phyloP scores from a whole-genome alignment of 805 yeast genomes.

The Wickerhamiella vanderwaltii region DNA sequence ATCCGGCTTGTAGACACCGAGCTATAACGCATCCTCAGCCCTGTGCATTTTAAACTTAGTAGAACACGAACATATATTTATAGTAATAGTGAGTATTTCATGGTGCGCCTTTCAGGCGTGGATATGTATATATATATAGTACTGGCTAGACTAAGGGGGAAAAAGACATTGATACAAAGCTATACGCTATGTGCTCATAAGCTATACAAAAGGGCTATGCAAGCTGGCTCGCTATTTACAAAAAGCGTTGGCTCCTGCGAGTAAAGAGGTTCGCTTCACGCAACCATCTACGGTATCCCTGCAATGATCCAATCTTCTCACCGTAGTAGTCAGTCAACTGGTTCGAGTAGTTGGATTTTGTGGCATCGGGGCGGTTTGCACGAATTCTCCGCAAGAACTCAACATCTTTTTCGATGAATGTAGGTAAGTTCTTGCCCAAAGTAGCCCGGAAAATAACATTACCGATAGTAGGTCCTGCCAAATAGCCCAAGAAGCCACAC shows the following conservation, averaged over 20 bases:
- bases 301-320: constrained; percentile 78
- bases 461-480: constrained; percentile 76
- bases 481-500: constrained; percentile 65
- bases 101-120: too few species aligned
- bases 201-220: too few species aligned
- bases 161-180: not conserved
- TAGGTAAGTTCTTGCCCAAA: constrained; percentile 15
- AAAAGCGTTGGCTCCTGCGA: constrained; percentile 24
- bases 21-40: too few species aligned
- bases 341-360: constrained; percentile 70
- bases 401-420: constrained; percentile 43
- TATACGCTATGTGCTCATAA: too few species aligned
- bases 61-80: not conserved
- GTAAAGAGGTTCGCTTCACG: constrained; percentile 84
- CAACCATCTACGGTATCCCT: constrained; percentile 87
- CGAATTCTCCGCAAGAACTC: constrained; percentile 62
- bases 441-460: constrained; percentile 45
- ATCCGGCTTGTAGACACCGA: too few species aligned
- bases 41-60: too few species aligned
- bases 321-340: constrained; percentile 99
- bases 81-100: not conserved
- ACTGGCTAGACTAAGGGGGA: not conserved
- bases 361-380: constrained; percentile 80
- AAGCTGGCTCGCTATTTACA: constrained; percentile 15
- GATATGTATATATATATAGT: not conserved